Percentiles rank a stretch among this genome's conserved stretches.
phyloP scores from a whole-genome alignment of 306 rosid genomes.

The Citrullus mucosospermus region DNA sequence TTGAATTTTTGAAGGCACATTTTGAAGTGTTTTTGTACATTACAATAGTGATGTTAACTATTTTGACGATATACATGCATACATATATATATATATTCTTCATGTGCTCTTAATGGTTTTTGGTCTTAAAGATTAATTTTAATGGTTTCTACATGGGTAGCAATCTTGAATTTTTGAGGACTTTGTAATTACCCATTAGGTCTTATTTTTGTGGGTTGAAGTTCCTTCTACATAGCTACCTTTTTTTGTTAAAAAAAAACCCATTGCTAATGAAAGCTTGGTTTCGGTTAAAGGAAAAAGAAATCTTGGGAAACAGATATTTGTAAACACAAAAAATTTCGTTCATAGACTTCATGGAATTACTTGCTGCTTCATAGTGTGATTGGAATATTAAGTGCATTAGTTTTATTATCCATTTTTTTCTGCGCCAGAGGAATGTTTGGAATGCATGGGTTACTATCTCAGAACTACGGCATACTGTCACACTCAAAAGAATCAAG shows the following conservation, averaged over 20 bases:
- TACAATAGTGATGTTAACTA: too few relatives aligned
- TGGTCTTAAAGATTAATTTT: too few relatives aligned
- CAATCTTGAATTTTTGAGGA: not conserved
- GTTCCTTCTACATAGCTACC: not conserved
- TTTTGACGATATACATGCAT: too few relatives aligned
- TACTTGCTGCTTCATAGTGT: conserved; percentile 6
- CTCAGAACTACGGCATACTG: conserved; percentile 91
- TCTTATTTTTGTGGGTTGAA: not conserved
- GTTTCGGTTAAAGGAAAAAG: not conserved
- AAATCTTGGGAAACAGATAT: not conserved
- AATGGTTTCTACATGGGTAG: not conserved
- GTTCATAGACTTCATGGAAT: not conserved
- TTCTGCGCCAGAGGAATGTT: conserved; percentile 55
- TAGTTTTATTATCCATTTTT: conserved; percentile 19
- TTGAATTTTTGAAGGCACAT: too few relatives aligned
- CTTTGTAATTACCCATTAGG: not conserved
- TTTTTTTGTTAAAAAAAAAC: too few relatives aligned
- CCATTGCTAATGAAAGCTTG: not conserved
- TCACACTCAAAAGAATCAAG: conserved; percentile 94
- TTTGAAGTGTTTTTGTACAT: too few relatives aligned
- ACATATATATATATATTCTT: not conserved
- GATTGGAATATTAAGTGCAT: conserved; percentile 12
- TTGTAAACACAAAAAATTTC: not conserved
- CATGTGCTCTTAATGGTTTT: not conserved
- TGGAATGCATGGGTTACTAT: conserved; percentile 99